phyloP scores from a whole-genome alignment of 345 rosid genomes.

The Mangifera indica region DNA sequence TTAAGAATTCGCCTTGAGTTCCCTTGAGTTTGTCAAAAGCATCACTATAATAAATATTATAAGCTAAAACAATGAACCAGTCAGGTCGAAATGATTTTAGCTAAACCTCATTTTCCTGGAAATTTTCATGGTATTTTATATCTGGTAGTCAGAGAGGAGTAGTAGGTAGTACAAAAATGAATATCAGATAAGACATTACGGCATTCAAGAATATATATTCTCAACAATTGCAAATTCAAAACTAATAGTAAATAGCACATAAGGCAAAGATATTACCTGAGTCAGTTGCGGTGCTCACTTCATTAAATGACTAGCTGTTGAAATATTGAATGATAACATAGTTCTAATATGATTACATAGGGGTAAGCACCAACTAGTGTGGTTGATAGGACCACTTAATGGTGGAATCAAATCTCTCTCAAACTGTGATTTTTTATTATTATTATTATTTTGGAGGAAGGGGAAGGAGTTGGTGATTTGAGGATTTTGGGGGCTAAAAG shows the following conservation, averaged over 20 bases:
- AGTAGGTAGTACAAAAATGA: not conserved
- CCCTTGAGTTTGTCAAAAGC: not conserved
- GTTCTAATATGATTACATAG: not conserved
- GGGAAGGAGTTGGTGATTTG: no score
- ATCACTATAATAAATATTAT: not conserved
- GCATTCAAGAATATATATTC: not conserved
- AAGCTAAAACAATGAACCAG: not conserved
- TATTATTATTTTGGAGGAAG: no score
- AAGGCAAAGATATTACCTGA: not conserved
- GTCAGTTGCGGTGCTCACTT: not conserved
- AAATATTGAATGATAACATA: not conserved
- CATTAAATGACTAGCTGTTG: not conserved
- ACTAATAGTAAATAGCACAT: not conserved
- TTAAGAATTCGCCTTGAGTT: not conserved
- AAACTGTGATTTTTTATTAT: no score
- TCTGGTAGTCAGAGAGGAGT: not conserved
- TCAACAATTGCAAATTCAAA: not conserved
- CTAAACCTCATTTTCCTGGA: not conserved
- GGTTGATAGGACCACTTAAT: no score
- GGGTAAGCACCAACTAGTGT: not conserved
- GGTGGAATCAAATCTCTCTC: no score
- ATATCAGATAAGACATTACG: not conserved
- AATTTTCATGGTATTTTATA: not conserved
- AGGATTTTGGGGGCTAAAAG: not conserved
- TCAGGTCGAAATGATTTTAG: not conserved